Conservation (phyloP, 2,329 filamentous ascomycete genomes). For the Chaetomiaceae sp. region DNA sequence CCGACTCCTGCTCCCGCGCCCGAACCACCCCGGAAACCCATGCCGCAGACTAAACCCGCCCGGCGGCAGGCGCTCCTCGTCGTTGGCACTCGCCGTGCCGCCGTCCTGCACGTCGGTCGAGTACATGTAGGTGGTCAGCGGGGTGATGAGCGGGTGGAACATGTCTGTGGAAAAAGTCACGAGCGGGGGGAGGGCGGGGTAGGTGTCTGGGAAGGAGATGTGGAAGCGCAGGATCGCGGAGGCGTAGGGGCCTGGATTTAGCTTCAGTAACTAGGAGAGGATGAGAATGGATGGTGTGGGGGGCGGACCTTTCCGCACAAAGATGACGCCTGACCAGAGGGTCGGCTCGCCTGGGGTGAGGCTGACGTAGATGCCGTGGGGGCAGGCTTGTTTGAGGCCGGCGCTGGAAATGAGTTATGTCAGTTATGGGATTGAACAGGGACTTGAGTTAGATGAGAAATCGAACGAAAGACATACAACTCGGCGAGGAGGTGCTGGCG, state of each 20-base stretch:
- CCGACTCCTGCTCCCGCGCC: conserved; percentile 50
- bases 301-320: conserved; percentile 72
- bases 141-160: conserved; percentile 90
- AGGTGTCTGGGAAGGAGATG: conserved; percentile 77
- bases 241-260: conserved; percentile 71
- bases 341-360: conserved; percentile 76
- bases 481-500: conserved; percentile 75
- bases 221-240: conserved; percentile 80
- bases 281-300: no score
- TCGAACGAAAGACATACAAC: conserved; percentile 66
- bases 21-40: conserved; percentile 88
- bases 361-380: conserved; percentile 81
- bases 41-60: conserved; percentile 87
- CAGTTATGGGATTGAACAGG: neutral
- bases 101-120: conserved; percentile 70
- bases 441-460: neutral
- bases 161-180: conserved; percentile 89
- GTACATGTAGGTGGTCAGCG: conserved; percentile 92
- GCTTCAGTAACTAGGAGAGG: no score
- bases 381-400: conserved; percentile 75
- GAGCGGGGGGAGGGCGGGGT: conserved; percentile 73
- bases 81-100: conserved; percentile 76
- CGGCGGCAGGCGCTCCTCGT: conserved; percentile 77
- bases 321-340: conserved; percentile 86
- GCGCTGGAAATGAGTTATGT: conserved; percentile 48